Evolutionary conservation across 208 protist genomes (phyloP), one percentile per base, ranked within the genome.

Genomic region (Acanthamoeba divionensis): DNA sequence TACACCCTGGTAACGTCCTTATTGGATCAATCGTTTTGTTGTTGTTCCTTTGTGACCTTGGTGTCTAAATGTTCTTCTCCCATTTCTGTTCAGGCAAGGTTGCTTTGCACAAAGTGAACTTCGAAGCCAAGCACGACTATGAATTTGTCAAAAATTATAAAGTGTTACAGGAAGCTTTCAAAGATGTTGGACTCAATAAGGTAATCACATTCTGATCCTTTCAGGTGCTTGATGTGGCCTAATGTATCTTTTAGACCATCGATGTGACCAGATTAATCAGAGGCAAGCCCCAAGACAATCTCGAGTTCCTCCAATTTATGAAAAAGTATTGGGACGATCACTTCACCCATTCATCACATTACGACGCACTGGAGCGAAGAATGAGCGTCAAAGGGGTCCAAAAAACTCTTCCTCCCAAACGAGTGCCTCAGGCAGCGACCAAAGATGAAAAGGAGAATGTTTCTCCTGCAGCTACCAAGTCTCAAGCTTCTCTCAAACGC

Each of bases 271-370:
- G 97, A 85, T 91, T 99, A 2, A 95, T 98, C 29, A 97, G 97
- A 62, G 96, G 95, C 54, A 98, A 97, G 90, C 98, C 98, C 83
- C 98, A 99, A 93, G 98, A 98, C 65, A 99, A 99, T 90, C 91
- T 99, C 44, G 96, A 98, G 57, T 97, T 99, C 66, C 90, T 98
- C 26, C 98, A 99, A 93, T 99, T 98, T 97, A 97, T 99, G 48
- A 97, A 97, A 67, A 57, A 82, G 13, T 96, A 92, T 67, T 96
- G 90, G 44, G 93, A 94, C 26, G 15, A 36, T 3, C 29, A 87
- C 38, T 91, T 92, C 48, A 33, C 10, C 36, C 77, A 82, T 36
- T 41, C 29, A 29, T 31, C 15, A 8, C 52, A 73, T 33, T 93
- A 93, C 33, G 66, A 90, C 67, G 92, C 92, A 3, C 18, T 89